These are phyloP conservation scores for Spiromastix sp. DNA, from an alignment of 2,329 filamentous ascomycete genomes.

Conservation along the genomic window DNA sequence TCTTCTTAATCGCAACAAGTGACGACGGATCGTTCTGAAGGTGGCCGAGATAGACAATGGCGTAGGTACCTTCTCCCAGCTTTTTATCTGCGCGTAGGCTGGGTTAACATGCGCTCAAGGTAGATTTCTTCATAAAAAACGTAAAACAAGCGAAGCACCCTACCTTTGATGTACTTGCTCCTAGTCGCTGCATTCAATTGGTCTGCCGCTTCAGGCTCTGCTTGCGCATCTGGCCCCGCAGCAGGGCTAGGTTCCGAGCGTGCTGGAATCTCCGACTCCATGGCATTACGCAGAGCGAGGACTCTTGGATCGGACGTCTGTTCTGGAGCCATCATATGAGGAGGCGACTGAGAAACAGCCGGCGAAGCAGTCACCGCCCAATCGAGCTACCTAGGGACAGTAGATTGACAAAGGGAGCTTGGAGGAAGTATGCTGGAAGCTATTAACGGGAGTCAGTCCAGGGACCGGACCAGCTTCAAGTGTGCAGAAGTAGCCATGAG, in stretches of 20 bases:
- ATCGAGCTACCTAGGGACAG: too few species aligned
- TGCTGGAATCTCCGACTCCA: conserved; percentile 5
- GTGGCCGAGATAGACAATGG: conserved; percentile 85
- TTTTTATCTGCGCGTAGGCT: conserved; percentile 55
- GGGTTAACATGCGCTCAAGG: neutral
- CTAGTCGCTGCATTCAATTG: conserved; percentile 74
- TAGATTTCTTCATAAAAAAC: conserved; percentile 7
- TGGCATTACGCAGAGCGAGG: conserved; percentile 22
- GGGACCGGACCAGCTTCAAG: too few species aligned
- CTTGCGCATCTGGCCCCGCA: too few species aligned
- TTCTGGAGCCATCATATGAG: conserved; percentile 20
- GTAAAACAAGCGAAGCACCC: conserved; percentile 7
- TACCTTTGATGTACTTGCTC: conserved; percentile 81
- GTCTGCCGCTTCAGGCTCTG: conserved; percentile 47
- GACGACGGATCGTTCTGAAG: conserved; percentile 59
- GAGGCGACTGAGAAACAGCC: conserved; percentile 28
- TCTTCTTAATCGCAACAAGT: conserved; percentile 59
- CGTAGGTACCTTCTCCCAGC: conserved; percentile 93
- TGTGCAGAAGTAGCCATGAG: too few species aligned
- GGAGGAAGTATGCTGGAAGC: too few species aligned
- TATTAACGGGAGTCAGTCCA: too few species aligned
- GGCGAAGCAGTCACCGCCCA: conserved; percentile 36
- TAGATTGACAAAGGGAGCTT: too few species aligned
- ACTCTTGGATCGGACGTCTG: conserved; percentile 25
- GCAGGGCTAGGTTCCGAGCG: too few species aligned